Evolutionary conservation across 2,329 filamentous ascomycete species (phyloP).

Genomic region (Cadophora sp.): DNA sequence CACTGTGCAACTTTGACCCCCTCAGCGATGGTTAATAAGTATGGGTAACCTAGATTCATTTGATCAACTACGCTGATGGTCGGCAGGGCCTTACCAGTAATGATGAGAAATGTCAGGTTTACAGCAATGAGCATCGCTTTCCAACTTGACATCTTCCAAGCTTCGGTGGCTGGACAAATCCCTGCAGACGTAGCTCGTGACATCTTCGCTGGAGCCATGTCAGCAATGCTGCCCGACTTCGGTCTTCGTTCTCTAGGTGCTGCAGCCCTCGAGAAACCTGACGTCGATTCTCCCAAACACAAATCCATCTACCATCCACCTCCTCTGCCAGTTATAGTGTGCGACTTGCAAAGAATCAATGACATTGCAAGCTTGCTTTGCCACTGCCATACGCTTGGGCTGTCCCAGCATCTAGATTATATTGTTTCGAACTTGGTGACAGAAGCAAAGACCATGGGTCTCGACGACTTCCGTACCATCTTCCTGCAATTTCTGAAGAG

Average conservation of each 20-base stretch:
- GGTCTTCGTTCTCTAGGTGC: background rate
- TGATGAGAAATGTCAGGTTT: slow-evolving; percentile 16
- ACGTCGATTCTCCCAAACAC: background rate
- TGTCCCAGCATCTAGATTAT: background rate
- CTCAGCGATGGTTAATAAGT: slow-evolving; percentile 29
- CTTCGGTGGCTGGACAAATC: background rate
- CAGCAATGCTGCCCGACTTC: background rate
- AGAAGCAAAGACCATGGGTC: slow-evolving; percentile 1
- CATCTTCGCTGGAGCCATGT: background rate
- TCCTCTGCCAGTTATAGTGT: background rate
- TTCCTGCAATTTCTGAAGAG: slow-evolving; percentile 24
- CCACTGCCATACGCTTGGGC: slow-evolving; percentile 13
- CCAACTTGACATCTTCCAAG: slow-evolving; percentile 6
- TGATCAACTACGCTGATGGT: background rate
- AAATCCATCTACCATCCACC: background rate
- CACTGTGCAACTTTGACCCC: slow-evolving; percentile 14
- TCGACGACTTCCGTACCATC: slow-evolving; percentile 18
- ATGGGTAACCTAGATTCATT: background rate
- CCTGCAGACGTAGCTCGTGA: background rate
- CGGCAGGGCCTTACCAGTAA: slow-evolving; percentile 5
- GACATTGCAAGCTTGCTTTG: slow-evolving; percentile 23
- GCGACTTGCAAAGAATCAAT: slow-evolving; percentile 13
- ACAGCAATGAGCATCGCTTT: slow-evolving; percentile 17
- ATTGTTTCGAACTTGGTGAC: slow-evolving; percentile 11
- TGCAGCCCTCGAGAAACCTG: background rate